Percentiles rank a stretch among this genome's conserved stretches.
Evolutionary conservation across 345 rosid genomes (phyloP).

Genomic region (Dipteronia sinensis): DNA sequence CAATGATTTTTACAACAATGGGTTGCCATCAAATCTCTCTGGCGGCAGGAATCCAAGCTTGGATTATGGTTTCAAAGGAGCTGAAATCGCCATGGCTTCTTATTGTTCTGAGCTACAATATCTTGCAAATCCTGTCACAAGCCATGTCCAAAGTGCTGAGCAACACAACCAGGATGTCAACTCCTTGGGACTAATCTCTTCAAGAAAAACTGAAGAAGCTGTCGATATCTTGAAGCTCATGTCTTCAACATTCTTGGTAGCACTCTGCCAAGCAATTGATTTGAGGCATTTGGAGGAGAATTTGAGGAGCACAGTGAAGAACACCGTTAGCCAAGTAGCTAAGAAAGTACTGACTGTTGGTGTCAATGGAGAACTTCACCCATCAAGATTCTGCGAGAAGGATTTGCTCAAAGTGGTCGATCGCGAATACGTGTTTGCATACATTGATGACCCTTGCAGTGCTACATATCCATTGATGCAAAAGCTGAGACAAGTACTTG

Average conservation of each 20-base stretch:
- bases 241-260: slow-evolving; percentile 61
- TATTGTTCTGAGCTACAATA: slow-evolving; percentile 61
- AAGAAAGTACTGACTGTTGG: slow-evolving; percentile 57
- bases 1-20: slow-evolving; percentile 80
- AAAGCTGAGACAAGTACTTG: slow-evolving; percentile 72
- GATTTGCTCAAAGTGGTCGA: slow-evolving; percentile 70
- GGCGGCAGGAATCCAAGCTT: slow-evolving; percentile 73
- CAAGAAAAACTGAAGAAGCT: slow-evolving; percentile 63
- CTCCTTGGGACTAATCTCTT: slow-evolving; percentile 58
- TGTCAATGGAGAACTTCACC: slow-evolving; percentile 65
- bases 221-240: slow-evolving; percentile 53
- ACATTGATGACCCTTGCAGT: slow-evolving; percentile 75
- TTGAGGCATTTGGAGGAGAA: slow-evolving; percentile 68
- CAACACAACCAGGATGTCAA: slow-evolving; percentile 66
- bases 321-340: slow-evolving; percentile 49
- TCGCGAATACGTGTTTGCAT: slow-evolving; percentile 60
- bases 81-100: slow-evolving; percentile 76
- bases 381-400: slow-evolving; percentile 71
- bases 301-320: slow-evolving; percentile 45
- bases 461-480: slow-evolving; percentile 71
- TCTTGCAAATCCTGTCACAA: slow-evolving; percentile 57
- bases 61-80: slow-evolving; percentile 79
- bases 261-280: slow-evolving; percentile 63
- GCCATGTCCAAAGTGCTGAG: slow-evolving; percentile 59
- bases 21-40: slow-evolving; percentile 68